Evolutionary conservation across 192 early-diverging fungal genomes (phyloP).

Genomic region (Oehlia diaphana): DNA sequence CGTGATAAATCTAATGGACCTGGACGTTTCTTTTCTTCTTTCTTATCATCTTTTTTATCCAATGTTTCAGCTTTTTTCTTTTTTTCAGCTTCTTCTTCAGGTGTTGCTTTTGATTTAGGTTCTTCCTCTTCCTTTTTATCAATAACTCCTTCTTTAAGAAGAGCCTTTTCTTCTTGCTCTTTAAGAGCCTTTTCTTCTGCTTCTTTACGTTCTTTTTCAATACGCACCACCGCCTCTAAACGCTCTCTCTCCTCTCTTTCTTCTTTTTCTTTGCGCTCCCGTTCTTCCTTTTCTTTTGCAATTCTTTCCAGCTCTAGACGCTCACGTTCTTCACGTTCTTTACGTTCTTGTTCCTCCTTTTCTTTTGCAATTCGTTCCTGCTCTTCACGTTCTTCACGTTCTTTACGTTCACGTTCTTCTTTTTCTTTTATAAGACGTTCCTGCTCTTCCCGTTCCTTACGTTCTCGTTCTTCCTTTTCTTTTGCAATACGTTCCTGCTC

Average conservation of each 20-base stretch:
- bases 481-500: conserved; percentile 1
- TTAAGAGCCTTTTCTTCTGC: conserved; percentile 29
- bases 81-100: conserved; percentile 32
- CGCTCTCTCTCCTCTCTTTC: conserved; percentile 35
- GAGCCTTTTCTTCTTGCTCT: conserved; percentile 11
- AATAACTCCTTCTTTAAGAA: conserved; percentile 21
- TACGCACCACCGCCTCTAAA: too few species aligned
- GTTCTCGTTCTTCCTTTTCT: conserved; percentile 23
- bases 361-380: conserved; percentile 3
- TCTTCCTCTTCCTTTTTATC: conserved; percentile 26
- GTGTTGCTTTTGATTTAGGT: conserved; percentile 19
- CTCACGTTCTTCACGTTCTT: conserved; percentile 14
- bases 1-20: conserved; percentile 44
- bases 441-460: conserved; percentile 25
- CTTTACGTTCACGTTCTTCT: conserved; percentile 36
- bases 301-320: conserved; percentile 28
- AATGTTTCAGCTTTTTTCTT: conserved; percentile 29
- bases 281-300: conserved; percentile 23
- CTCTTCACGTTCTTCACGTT: conserved; percentile 37
- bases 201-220: conserved; percentile 21
- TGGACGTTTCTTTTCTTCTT: conserved; percentile 45
- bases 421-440: conserved; percentile 30
- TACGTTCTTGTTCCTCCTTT: conserved; percentile 31
- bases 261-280: conserved; percentile 31
- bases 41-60: conserved; percentile 31